Evolutionary conservation across 2,329 filamentous ascomycete genomes (phyloP), one percentile per base, ranked within the genome.

Genomic region (Leptographium lundbergii): DNA sequence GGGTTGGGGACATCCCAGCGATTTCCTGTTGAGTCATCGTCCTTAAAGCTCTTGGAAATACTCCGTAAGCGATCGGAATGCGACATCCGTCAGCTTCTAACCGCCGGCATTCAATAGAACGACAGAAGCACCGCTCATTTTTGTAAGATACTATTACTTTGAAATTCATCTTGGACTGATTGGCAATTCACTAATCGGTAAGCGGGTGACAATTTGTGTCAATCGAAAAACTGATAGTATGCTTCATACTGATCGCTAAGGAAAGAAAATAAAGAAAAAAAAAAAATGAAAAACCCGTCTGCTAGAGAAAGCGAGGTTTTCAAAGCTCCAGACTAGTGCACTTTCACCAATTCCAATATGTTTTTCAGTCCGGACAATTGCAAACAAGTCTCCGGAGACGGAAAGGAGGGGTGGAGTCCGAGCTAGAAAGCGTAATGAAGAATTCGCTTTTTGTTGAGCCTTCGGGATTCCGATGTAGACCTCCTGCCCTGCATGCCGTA

Each of bases 1-100:
- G 25, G 29, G 66, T 68, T 67, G 66, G 66, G 67, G 66, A 68
- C 65, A 57, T 67, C 64, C 62, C 60, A 59, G 59, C 56, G 57
- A 58, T 59, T 60, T 66, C 63, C 56, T 57, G 64, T 67, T 66
- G 65, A 60, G 64, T 62, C 62, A 29, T 47, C n/a, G 45, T 47
- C 25, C 11, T 6, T 27, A 17, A n/a, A 42, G 53, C 32, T 13
- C 17, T 25, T 25, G 24, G 29, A 6, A 24, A 6, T 32, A 32
- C 29, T 32, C 5, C 10, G 34, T 13, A 36, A 36, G 34, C 13
- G 36, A 39, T 39, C 36, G 34, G 17, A 39, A 39, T 39, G 52
- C 36, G 13, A 54, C 52, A 34, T 10, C 27, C 17, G 42, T 9
- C 6, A 45, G 17, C 42, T n/a, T n/a, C 42, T n/a, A 6, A 22